Base-by-base conservation (phyloP, 139 green algal genomes). In the Chlorokybus atmophyticus region DNA sequence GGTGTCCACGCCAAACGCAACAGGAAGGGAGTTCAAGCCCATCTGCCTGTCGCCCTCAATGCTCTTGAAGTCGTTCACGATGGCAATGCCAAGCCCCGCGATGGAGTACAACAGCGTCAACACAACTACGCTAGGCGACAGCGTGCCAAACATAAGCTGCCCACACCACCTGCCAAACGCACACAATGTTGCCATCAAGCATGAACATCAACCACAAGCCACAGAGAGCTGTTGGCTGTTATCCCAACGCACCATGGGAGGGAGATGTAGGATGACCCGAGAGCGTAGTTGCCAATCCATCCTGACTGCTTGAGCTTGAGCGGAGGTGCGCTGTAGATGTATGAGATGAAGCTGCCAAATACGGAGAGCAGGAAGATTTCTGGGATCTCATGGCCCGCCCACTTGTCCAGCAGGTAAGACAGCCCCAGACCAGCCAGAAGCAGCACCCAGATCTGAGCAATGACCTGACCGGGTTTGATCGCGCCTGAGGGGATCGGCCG, bases 21-120 rank as follows among this genome's bases (percentile, higher is more conserved):
- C 91, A 2, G 91, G 91, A 50, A 98, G 74, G 3, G 83, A 94
- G 67, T 95, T 29, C 40, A 69, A 29, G 26, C 60, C 60, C 53
- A 69, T 63, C 21, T 49, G 28, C 25, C 60, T 32, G 78, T 87
- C 85, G 39, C 86, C 86, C 71, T 96, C 87, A 57, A 96, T 96
- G 64, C 67, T 85, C 71, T 98, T 98, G 81, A 98, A 98, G 75
- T 98, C 91, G 74, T 98, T 98, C 28, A 98, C 91, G 53, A 97
- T 98, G 62, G 91, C 91, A 62, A 98, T 98, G 62, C 91, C 91
- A 57, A 98, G 76, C 29, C 91, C 90, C 17, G 87, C 84, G 5
- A 90, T 83, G 40, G 87, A 96, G 85, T 98, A 98, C 3, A 95
- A 76, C 51, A 98, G 68, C 0, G 91, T 98, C 2, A 98, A 75